Percentiles rank a stretch among this genome's conserved stretches.
Evolutionary conservation across 108 stramenopile genomes (phyloP).

Genomic region (Aurantiochytrium sp.): DNA sequence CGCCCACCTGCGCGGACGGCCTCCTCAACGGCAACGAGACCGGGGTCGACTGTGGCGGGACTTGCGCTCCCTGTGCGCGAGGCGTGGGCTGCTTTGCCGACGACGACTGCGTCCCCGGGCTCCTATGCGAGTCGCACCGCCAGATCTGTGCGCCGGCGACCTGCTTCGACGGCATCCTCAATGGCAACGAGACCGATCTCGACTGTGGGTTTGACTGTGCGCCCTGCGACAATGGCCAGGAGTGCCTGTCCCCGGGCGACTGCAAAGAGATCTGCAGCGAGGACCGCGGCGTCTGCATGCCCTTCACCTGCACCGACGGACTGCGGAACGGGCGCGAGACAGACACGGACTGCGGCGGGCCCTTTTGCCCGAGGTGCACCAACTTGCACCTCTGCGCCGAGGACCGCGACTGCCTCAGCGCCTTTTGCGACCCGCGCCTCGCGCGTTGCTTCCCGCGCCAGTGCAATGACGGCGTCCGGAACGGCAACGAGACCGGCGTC

Average conservation of each 20-base stretch:
- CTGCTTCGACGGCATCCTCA: slow-evolving; percentile 32
- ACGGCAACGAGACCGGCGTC: not conserved
- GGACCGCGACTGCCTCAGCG: not conserved
- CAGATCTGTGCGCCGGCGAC: not conserved
- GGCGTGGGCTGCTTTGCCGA: not conserved
- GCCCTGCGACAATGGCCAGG: not conserved
- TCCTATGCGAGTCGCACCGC: not conserved
- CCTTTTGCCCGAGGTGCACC: slow-evolving; percentile 10
- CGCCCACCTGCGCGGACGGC: not conserved
- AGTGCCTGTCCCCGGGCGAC: not conserved
- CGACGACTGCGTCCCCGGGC: slow-evolving; percentile 6
- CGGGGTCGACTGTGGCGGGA: slow-evolving; percentile 31
- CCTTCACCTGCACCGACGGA: slow-evolving; percentile 28
- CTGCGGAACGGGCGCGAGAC: slow-evolving; percentile 31
- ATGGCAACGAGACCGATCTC: slow-evolving; percentile 32
- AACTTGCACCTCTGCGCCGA: not conserved
- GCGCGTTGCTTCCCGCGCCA: not conserved
- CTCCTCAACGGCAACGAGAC: slow-evolving; percentile 27
- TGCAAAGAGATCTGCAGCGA: slow-evolving; percentile 1
- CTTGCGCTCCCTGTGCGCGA: not conserved
- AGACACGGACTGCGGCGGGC: slow-evolving; percentile 33
- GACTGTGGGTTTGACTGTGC: slow-evolving; percentile 20
- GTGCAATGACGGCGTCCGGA: not conserved
- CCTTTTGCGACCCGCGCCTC: not conserved
- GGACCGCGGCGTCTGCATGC: not conserved